Percentiles rank a stretch among this genome's conserved stretches.
Conservation (phyloP, 441 rosid genomes). For the Metrosideros polymorpha region DNA sequence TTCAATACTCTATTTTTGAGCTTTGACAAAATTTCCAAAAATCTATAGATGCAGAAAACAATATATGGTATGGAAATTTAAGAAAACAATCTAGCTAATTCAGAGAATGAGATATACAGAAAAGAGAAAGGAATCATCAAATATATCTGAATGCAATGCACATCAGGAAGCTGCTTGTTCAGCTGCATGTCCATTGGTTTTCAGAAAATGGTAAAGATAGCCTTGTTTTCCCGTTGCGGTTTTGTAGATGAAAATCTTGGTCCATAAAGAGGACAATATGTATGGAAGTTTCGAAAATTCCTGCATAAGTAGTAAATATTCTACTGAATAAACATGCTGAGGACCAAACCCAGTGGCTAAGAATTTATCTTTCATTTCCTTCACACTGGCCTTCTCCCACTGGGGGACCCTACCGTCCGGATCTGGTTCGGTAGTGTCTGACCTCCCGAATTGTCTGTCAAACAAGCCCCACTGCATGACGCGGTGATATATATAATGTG, state of each 20-base stretch:
- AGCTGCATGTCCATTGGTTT: neutral
- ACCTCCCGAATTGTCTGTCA: constrained; percentile 73
- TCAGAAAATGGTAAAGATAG: neutral
- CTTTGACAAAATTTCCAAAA: neutral
- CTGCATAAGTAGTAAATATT: neutral
- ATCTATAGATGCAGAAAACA: neutral
- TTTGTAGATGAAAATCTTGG: neutral
- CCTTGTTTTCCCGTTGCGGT: neutral
- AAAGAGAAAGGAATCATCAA: neutral
- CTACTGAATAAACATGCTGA: constrained; percentile 55
- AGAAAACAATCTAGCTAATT: neutral
- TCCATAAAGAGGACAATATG: neutral
- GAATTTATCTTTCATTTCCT: constrained; percentile 91
- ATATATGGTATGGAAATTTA: neutral
- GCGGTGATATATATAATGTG: neutral
- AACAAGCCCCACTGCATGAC: constrained; percentile 68
- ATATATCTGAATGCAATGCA: neutral
- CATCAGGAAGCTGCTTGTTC: neutral
- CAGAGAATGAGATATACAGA: neutral
- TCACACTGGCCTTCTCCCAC: constrained; percentile 71
- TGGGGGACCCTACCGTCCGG: constrained; percentile 77
- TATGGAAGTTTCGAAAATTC: neutral
- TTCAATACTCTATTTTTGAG: neutral
- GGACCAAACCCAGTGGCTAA: constrained; percentile 73
- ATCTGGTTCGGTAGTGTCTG: constrained; percentile 61